Evolutionary conservation across 495 filamentous ascomycete genomes (phyloP).

Genomic region (Elasticomyces elasticus): DNA sequence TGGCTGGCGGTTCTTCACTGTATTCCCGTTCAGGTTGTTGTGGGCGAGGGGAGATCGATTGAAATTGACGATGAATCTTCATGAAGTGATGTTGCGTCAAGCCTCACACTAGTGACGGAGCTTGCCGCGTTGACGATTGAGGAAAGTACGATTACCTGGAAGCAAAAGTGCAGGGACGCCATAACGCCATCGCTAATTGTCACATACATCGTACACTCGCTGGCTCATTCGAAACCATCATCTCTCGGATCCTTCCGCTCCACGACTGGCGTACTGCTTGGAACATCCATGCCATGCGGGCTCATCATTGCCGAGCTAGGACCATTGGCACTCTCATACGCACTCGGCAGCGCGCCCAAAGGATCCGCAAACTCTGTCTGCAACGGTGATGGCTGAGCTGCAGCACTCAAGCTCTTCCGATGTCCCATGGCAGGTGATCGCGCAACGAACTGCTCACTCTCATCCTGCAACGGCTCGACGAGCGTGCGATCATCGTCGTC

Average conservation of each 20-base stretch:
- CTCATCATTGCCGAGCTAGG: not conserved
- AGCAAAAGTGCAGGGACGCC: too few species aligned
- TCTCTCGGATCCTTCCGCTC: constrained; percentile 10
- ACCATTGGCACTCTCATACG: not conserved
- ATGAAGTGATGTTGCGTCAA: too few species aligned
- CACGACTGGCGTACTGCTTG: constrained; percentile 2
- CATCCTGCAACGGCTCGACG: constrained; percentile 17
- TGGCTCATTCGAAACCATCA: constrained; percentile 19
- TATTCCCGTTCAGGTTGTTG: too few species aligned
- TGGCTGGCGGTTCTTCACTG: too few species aligned
- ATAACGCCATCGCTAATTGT: constrained; percentile 19
- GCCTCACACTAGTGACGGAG: too few species aligned
- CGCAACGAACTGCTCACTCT: not conserved
- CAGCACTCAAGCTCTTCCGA: constrained; percentile 27
- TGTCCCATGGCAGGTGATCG: constrained; percentile 9
- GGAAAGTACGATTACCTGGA: too few species aligned
- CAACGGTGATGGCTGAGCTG: constrained; percentile 10
- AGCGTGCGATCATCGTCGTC: constrained; percentile 6
- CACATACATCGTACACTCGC: not conserved
- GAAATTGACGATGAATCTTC: too few species aligned
- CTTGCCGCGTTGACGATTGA: too few species aligned
- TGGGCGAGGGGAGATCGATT: too few species aligned
- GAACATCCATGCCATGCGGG: constrained; percentile 1
- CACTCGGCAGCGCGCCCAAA: constrained; percentile 11
- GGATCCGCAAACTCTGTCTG: constrained; percentile 18